Evolutionary conservation across 2,329 filamentous ascomycete genomes (phyloP), one percentile per base, ranked within the genome.

Genomic region (Monosporascus sp.): DNA sequence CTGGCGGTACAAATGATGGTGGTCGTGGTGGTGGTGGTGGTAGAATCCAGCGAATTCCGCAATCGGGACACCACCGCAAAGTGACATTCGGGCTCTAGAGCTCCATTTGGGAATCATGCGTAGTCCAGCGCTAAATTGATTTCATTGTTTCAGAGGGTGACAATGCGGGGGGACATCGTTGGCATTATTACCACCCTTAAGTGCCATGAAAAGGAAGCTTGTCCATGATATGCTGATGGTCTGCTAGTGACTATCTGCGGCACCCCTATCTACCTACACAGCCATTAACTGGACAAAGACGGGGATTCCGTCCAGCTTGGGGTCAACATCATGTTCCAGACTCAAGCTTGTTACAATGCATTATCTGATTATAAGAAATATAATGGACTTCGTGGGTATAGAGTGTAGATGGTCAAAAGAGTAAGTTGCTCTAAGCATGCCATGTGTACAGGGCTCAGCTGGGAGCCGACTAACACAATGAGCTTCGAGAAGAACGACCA

Each of bases 21-120:
- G 31, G 6, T 34, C 6, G 11, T 34, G 11, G 27, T 27, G 2
- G 27, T 27, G 27, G 27, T 27, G 8, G 54, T 59, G 56, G 54
- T 60, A 53, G 54, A 57, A 56, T 57, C 58, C 62, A 60, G 61
- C 58, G 59, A 52, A 51, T 59, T 64, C 62, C 61, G 62, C 60
- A 65, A 62, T 64, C 62, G 62, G 62, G 52, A 31, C 42, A 46
- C 42, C 59, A 56, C 57, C 53, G 57, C 58, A 54, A 58, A 60
- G 57, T 60, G 55, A 55, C 55, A 58, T 53, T 54, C 60, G 62
- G 62, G 56, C 57, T 57, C 59, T 59, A 46, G 60, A 51, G 51
- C 59, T 64, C 62, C 62, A 62, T 64, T 60, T 55, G 59, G 62
- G 48, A 60, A 55, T 31, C 24, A 22, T 47, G 47, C 24, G 54